Conservation (phyloP, 2,329 filamentous ascomycete genomes). For the Alternaria sp. region DNA sequence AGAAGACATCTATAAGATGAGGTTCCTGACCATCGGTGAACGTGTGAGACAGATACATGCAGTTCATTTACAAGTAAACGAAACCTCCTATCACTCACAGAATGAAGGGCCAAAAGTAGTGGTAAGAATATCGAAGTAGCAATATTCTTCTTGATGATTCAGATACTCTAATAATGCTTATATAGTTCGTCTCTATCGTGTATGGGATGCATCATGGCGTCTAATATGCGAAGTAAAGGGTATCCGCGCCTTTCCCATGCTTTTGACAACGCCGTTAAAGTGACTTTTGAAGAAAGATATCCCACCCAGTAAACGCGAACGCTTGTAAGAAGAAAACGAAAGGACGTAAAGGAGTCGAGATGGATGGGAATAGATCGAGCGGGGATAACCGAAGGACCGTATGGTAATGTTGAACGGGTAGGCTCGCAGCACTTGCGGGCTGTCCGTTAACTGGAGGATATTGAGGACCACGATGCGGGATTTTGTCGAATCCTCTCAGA, state of each 20-base stretch:
- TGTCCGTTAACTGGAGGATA: background rate
- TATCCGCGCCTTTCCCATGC: constrained; percentile 21
- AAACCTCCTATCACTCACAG: background rate
- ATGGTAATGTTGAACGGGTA: background rate
- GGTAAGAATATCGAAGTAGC: background rate
- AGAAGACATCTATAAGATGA: background rate
- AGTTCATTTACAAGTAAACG: background rate
- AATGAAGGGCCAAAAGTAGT: no score
- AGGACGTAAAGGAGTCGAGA: constrained; percentile 10
- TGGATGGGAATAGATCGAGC: background rate
- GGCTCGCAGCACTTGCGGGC: constrained; percentile 11
- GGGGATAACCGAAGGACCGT: background rate
- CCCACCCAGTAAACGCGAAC: background rate
- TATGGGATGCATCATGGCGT: constrained; percentile 12
- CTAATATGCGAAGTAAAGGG: constrained; percentile 12
- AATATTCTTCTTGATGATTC: background rate
- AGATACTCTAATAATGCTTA: constrained; percentile 4
- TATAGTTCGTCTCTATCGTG: constrained; percentile 18
- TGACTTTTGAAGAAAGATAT: constrained; percentile 4
- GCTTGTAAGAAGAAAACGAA: background rate
- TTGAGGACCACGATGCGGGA: no score
- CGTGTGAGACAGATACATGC: background rate
- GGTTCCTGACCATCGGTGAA: background rate
- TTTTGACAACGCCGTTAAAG: constrained; percentile 18
- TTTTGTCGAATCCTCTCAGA: constrained; percentile 42